Conservation (phyloP, 176 grass and related monocot species). For the Typha latifolia region DNA sequence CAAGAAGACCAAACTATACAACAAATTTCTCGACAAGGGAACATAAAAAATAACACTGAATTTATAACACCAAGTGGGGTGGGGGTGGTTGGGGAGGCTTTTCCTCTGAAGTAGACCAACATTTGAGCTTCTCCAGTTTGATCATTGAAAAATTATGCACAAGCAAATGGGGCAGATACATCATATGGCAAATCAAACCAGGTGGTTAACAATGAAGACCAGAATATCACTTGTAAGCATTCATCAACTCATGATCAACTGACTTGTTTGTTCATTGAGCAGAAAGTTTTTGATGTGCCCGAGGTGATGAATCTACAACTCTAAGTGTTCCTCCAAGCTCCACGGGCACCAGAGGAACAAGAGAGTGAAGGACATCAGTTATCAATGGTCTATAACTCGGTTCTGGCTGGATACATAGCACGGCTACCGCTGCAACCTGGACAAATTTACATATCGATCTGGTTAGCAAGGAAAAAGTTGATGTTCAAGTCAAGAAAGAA, state of each 20-base stretch:
- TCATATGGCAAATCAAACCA: too few species aligned
- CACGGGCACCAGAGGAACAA: constrained; percentile 71
- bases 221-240: neutral
- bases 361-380: constrained; percentile 91
- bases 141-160: too few species aligned
- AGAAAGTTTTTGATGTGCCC: constrained; percentile 1
- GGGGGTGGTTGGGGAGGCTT: neutral
- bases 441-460: constrained; percentile 1
- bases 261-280: neutral
- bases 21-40: neutral
- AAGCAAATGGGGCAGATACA: too few species aligned
- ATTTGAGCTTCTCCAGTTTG: neutral
- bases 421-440: constrained; percentile 90
- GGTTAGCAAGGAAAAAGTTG: constrained; percentile 1
- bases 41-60: neutral
- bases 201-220: neutral
- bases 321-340: constrained; percentile 86
- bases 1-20: neutral
- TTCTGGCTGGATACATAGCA: constrained; percentile 85
- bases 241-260: neutral
- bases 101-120: neutral
- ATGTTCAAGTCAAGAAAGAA: constrained; percentile 6
- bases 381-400: constrained; percentile 96
- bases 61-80: neutral
- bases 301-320: constrained; percentile 30